These are phyloP conservation scores for Chrysosphaeria jannelii DNA, from an alignment of 2,329 filamentous ascomycete genomes.

Conservation along the genomic window DNA sequence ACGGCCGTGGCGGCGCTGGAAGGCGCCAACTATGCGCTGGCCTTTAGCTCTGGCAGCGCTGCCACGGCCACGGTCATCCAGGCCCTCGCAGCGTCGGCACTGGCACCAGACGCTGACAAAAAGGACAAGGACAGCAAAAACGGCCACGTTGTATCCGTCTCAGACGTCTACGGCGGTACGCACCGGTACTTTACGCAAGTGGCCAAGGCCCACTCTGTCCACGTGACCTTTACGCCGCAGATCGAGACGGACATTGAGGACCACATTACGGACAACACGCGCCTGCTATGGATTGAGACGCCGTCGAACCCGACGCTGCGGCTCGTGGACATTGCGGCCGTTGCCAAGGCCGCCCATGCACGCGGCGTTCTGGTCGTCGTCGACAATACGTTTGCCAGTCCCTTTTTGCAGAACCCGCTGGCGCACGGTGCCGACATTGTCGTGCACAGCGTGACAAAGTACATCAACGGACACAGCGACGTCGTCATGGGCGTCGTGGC, in stretches of 20 bases:
- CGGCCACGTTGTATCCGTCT: conserved; percentile 70
- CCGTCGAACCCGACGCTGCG: conserved; percentile 85
- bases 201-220: conserved; percentile 73
- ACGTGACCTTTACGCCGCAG: conserved; percentile 76
- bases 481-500: conserved; percentile 94
- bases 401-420: conserved; percentile 88
- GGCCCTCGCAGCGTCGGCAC: conserved; percentile 35
- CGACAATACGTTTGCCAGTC: conserved; percentile 93
- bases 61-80: conserved; percentile 84
- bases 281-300: conserved; percentile 88
- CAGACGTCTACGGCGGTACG: conserved; percentile 91
- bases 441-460: conserved; percentile 92
- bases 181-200: conserved; percentile 98
- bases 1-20: conserved; percentile 71
- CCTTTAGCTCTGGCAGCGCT: conserved; percentile 80
- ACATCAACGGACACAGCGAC: conserved; percentile 93
- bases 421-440: conserved; percentile 90
- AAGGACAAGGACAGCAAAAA: no score
- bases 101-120: no score
- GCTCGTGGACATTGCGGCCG: conserved; percentile 72
- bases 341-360: conserved; percentile 55
- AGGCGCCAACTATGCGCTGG: conserved; percentile 71
- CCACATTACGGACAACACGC: conserved; percentile 68
- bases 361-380: conserved; percentile 90
- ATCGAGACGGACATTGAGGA: conserved; percentile 68